Base-by-base conservation (phyloP, 495 filamentous ascomycete species). In the Bacidia gigantensis region DNA sequence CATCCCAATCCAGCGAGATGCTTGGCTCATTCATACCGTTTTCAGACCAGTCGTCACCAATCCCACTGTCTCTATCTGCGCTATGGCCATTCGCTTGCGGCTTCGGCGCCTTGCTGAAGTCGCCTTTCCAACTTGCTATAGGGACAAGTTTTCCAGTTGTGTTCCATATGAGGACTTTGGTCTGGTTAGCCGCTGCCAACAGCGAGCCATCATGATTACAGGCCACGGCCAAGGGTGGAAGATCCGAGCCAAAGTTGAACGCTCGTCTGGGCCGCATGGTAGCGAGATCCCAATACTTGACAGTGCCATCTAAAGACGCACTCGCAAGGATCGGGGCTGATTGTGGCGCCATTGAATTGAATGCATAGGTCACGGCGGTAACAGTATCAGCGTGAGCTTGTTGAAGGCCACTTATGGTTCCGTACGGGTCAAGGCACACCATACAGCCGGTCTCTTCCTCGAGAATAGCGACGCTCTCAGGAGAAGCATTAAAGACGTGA, bases 141-240 rank as follows among this genome's bases (percentile, higher is more conserved):
- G 83, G 81, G 40, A 80, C 69, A n/a, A 73, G 71, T 9, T 76
- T 79, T 18, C 80, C 80, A 39, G 81, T 81, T 9, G 78, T 72
- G 57, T 83, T 84, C 84, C 83, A 88, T 14, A 88, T 80, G 40
- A 83, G 69, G 18, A 87, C 69, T 46, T 67, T 72, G 50, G 83
- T 76, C 49, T 68, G 74, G 20, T 79, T 82, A 11, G 80, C 84
- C 12, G 77, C 84, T 21, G 83, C 81, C 38, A 89, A 69, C 45
- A 81, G 77, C 40, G 74, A 77, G 11, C 85, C 84, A 56, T 88
- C 83, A 0, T 85, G 81, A 0, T 82, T 84, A 55, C 87, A 86
- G 11, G 79, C 70, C 40, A 84, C 67, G 11, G 77, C 75, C 35
- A 82, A 68, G 38, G 82, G 78, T 0, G 82, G 75, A 1, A 65